Base-by-base conservation (phyloP, 1,139 yeast genomes). In the Taphrina communis region DNA sequence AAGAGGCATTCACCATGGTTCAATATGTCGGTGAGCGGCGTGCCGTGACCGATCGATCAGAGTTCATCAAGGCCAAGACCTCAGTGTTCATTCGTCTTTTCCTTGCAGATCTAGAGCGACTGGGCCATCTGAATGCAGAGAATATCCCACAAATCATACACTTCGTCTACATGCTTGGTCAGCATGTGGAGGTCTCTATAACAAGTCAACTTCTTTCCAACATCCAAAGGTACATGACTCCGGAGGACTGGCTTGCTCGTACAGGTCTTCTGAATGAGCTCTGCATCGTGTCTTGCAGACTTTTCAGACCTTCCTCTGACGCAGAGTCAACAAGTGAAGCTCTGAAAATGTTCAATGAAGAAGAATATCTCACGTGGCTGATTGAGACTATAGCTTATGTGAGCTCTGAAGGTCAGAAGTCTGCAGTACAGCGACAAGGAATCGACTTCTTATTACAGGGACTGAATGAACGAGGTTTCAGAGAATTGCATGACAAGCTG, bases 201-300 rank as follows among this genome's bases (percentile, higher is more conserved):
- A 14, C 17, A 9, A 21, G 3, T 12, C 50, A 41, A 8, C 39
- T 39, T 50, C 36, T 56, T 11, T n/a, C 25, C 12, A n/a, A 19
- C 19, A 41, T 56, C 11, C n/a, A 39, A 19, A 9, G 8, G 7
- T 31, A 39, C 46, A 56, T 41, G 60, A 41, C 25, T 8, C n/a
- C 35, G 7, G 60, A 56, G n/a, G 46, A 56, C 60, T 56, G 46
- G 60, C 38, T 56, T 7, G 48, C 46, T 6, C 14, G n/a, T 25
- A 12, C 46, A 12, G 50, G 50, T 41, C 50, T 56, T 6, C 7
- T 56, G 17, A 41, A 56, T 12, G 50, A 56, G 50, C 46, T 56
- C 17, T 56, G 60, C 21, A 21, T 56, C 12, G 38, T 56, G 31
- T 35, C 58, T 8, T 14, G 35, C 42, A 31, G 35, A n/a, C 12